Percentiles rank a stretch among this genome's conserved stretches.
These are phyloP conservation scores for Phlebopus sp. DNA, from an alignment of 1,284 basidiomycete genomes.

Conservation along the genomic window DNA sequence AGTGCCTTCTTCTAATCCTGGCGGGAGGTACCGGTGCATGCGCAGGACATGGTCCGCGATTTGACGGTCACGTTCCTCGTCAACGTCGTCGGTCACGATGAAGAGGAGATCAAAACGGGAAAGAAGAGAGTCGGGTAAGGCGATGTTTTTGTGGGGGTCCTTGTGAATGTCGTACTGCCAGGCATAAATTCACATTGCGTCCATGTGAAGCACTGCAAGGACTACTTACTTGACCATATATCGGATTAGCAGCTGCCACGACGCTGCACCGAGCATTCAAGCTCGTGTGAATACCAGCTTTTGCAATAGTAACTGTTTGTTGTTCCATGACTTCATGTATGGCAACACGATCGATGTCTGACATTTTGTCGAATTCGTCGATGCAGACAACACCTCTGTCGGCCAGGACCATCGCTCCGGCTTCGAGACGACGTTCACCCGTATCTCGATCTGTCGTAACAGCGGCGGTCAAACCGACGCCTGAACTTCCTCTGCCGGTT, in stretches of 20 bases:
- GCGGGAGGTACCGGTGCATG: slow-evolving; percentile 96
- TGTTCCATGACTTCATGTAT: slow-evolving; percentile 99
- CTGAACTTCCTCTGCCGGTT: slow-evolving; percentile 95
- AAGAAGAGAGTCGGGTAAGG: slow-evolving; percentile 94
- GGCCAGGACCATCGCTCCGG: slow-evolving; percentile 99
- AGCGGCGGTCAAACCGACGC: slow-evolving; percentile 98
- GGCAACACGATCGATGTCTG: slow-evolving; percentile 97
- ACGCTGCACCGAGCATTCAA: slow-evolving; percentile 98
- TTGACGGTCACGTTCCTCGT: slow-evolving; percentile 89
- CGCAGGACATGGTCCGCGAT: slow-evolving; percentile 98
- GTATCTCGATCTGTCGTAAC: slow-evolving; percentile 99
- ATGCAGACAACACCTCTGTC: slow-evolving; percentile 99
- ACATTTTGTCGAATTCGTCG: slow-evolving; percentile 99
- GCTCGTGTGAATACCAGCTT: slow-evolving; percentile 98
- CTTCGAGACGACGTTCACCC: slow-evolving; percentile 92
- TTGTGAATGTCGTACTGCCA: slow-evolving; percentile 99
- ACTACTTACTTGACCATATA: slow-evolving; percentile 86
- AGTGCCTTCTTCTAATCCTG: slow-evolving; percentile 93
- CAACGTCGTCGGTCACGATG: slow-evolving; percentile 97
- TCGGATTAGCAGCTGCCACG: slow-evolving; percentile 97
- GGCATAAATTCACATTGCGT: slow-evolving; percentile 3
- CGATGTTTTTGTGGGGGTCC: slow-evolving; percentile 98
- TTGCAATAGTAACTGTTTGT: slow-evolving; percentile 99
- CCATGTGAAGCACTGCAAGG: not conserved
- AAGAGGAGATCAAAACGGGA: slow-evolving; percentile 99